These are phyloP conservation scores for Citrus reticulata DNA, from an alignment of 345 rosid genomes.

Conservation along the genomic window DNA sequence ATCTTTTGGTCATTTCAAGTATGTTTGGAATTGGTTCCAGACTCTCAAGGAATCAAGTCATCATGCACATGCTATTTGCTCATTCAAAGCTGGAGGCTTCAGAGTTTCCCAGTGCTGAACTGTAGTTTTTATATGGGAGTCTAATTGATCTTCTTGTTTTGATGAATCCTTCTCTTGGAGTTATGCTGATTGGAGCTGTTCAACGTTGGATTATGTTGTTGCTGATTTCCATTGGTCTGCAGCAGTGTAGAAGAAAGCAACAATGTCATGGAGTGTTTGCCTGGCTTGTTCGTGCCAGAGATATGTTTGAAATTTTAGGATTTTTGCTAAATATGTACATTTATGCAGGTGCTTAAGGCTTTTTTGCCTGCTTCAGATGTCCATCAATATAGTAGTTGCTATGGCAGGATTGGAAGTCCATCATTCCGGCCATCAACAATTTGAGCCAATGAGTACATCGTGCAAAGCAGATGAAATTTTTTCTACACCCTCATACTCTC, in stretches of 20 bases:
- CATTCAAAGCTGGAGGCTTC: constrained; percentile 46
- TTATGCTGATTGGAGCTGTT: constrained; percentile 63
- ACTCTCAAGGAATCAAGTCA: constrained; percentile 57
- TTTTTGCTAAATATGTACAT: constrained; percentile 37
- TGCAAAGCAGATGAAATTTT: constrained; percentile 13
- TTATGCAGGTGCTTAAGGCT: constrained; percentile 57
- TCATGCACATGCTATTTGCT: constrained; percentile 41
- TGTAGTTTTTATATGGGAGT: constrained; percentile 30
- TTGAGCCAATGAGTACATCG: constrained; percentile 5
- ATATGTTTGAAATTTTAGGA: constrained; percentile 24
- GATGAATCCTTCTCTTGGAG: constrained; percentile 62
- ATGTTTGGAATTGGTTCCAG: constrained; percentile 44
- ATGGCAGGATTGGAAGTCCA: constrained; percentile 37
- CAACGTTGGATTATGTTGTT: constrained; percentile 52
- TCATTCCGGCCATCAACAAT: constrained; percentile 19
- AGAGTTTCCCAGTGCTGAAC: constrained; percentile 44
- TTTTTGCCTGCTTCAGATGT: constrained; percentile 34
- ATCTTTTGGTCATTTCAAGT: constrained; percentile 44
- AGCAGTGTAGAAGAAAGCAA: constrained; percentile 65
- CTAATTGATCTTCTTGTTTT: constrained; percentile 44
- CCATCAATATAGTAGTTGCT: constrained; percentile 17
- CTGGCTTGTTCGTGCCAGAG: constrained; percentile 52
- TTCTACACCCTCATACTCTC: constrained; percentile 8
- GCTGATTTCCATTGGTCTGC: constrained; percentile 59
- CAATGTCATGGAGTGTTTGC: constrained; percentile 56